Evolutionary conservation across 441 rosid genomes (phyloP), one percentile per base, ranked within the genome.

Genomic region (Mallotus repandus): DNA sequence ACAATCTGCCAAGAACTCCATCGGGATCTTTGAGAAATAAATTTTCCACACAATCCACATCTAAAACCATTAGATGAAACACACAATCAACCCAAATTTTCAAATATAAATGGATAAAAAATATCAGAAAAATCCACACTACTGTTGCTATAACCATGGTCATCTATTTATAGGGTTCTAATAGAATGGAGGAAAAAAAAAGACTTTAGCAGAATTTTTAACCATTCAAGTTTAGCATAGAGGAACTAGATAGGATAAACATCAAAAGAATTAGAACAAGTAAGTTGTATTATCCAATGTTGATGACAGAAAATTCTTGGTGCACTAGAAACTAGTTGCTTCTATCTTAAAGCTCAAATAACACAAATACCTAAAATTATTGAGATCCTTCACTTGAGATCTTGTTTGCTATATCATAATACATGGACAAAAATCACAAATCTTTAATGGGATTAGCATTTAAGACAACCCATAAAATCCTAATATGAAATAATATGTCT

Each of bases 1-100:
- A 86, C 84, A 71, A 88, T 86, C 72, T 85, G 79, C 43, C 76
- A 81, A 72, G 89, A 79, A 79, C 90, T 81, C 89, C 85, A 88
- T 11, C 86, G 89, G 2, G 90, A 86, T 70, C 89, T 84, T 70
- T 86, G 90, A 9, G 84, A 82, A 66, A 88, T 87, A 77, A 79
- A 76, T 65, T 78, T 86, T 52, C 80, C 84, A 12, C 92, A 88
- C 81, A 86, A 74, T 52, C 84, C 84, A 49, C 92, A 88, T 79
- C 63, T 83, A 64, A 71, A 85, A 76, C 80, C 87, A 74, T 72
- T 78, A 4, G 86, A 73, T 14, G 71, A 66, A 49, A 25, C 63
- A 68, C 56, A 76, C 7, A 80, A 80, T 69, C 22, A 82, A 56
- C 77, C 74, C 71, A 58, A 76, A 49, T 18, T 70, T 83, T 88